These are phyloP conservation scores for Globisporangium heterothallicum DNA, from an alignment of 352 stramenopile species.

Conservation along the genomic window DNA sequence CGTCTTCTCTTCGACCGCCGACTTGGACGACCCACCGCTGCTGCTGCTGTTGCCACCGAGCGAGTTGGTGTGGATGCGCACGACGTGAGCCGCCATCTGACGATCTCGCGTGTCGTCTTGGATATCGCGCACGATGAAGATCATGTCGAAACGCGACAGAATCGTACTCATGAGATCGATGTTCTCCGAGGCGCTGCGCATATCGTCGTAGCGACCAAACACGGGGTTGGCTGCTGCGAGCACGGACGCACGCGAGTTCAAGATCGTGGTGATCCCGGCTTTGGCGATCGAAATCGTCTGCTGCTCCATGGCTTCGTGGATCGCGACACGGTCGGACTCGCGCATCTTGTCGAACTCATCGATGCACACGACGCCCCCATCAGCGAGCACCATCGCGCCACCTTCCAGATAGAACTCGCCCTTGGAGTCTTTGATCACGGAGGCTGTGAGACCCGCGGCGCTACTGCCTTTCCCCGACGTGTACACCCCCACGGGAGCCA, in stretches of 20 bases:
- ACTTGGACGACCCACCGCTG: conserved; percentile 21
- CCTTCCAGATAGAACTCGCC: conserved; percentile 98
- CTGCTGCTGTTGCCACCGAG: conserved; percentile 21
- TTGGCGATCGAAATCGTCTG: conserved; percentile 99
- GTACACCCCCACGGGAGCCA: conserved; percentile 97
- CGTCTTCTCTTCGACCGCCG: conserved; percentile 18
- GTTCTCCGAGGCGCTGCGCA: conserved; percentile 97
- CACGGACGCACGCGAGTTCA: conserved; percentile 93
- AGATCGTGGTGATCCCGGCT: conserved; percentile 97
- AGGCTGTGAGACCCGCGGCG: conserved; percentile 96
- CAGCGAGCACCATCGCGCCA: conserved; percentile 97
- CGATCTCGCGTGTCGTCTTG: conserved; percentile 94
- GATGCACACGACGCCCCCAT: conserved; percentile 98
- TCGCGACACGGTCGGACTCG: conserved; percentile 93
- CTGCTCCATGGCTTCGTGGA: conserved; percentile 99
- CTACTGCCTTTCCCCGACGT: conserved; percentile 98
- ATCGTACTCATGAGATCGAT: conserved; percentile 99
- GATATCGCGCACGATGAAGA: conserved; percentile 99
- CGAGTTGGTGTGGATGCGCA: conserved; percentile 96
- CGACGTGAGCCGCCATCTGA: conserved; percentile 97
- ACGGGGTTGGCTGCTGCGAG: conserved; percentile 97
- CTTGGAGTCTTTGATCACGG: conserved; percentile 91
- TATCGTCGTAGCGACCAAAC: conserved; percentile 98
- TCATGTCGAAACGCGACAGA: conserved; percentile 98
- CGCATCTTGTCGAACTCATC: conserved; percentile 97